Conservation (phyloP, 208 protist genomes). For the Acanthamoeba healyi region DNA sequence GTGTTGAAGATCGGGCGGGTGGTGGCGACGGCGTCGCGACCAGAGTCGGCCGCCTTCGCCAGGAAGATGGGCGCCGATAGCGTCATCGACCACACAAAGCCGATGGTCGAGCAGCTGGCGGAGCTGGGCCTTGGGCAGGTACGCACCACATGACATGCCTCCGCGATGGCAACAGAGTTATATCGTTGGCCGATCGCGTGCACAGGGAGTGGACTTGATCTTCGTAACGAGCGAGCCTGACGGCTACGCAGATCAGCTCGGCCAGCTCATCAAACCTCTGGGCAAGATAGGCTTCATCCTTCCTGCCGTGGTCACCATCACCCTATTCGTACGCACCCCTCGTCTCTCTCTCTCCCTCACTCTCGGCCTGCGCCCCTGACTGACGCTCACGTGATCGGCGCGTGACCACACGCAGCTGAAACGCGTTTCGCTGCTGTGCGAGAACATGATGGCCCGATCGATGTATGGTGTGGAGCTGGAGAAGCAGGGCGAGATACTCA, state of each 20-base stretch:
- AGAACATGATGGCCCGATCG: neutral
- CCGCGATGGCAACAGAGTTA: no score
- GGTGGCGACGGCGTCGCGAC: neutral
- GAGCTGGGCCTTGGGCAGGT: no score
- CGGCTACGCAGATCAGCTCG: neutral
- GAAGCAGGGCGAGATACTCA: conserved; percentile 32
- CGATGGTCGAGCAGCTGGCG: neutral
- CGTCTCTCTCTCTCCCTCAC: neutral
- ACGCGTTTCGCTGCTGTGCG: neutral
- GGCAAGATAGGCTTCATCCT: conserved; percentile 32
- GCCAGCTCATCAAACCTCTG: neutral
- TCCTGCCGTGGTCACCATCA: neutral
- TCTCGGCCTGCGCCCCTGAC: neutral
- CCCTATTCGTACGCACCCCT: neutral
- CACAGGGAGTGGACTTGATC: conserved; percentile 11
- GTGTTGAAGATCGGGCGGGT: conserved; percentile 7
- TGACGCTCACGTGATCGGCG: no score
- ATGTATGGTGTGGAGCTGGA: neutral
- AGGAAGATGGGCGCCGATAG: neutral
- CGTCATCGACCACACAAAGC: neutral
- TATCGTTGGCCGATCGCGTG: no score
- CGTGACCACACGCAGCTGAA: conserved; percentile 5
- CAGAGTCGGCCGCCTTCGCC: neutral
- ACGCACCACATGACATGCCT: no score
- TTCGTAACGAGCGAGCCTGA: neutral